Evolutionary conservation across 306 rosid genomes (phyloP), one percentile per base, ranked within the genome.

Genomic region (Rosa chinensis): DNA sequence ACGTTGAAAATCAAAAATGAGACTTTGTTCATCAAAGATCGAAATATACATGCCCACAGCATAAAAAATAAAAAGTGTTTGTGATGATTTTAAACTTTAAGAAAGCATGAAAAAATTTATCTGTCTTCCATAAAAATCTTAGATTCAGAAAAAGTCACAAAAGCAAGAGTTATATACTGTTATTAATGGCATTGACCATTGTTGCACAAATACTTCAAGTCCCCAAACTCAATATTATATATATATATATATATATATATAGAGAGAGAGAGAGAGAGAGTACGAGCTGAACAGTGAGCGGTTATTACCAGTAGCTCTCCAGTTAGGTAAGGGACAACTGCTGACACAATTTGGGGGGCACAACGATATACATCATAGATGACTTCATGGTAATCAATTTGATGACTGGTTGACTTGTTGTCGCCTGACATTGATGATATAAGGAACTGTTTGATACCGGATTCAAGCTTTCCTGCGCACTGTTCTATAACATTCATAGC

Each of bases 401-500:
- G 82, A 85, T 79, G 83, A 77, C 87, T 85, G 55, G 73, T 84
- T 0, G 85, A 85, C 90, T 89, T 87, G 81, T 84, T 89, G 72
- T 96, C 98, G 80, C 93, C 99, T 58, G 98, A 90, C 93, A 96
- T 90, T 47, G 90, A 85, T 48, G 99, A 89, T 84, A 96, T 84
- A 89, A 96, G 88, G 80, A 88, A 85, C 55, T 96, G 94, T 79
- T 90, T 96, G 40, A 93, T 92, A 81, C 86, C 85, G 73, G 97
- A 85, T 87, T 96, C 99, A 82, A 96, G 99, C 84, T 92, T 93
- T 84, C 82, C 99, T 3, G 88, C 92, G 18, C 90, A 91, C 45
- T 89, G 90, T 66, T 86, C 90, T 91, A 96, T 85, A 83, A 96
- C 98, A 88, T 90, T 91, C 98, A 96, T 96, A n/a, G 96, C 94